Evolutionary conservation across 1,284 basidiomycete genomes (phyloP).

Genomic region (Tetrapyrgos nigripes): DNA sequence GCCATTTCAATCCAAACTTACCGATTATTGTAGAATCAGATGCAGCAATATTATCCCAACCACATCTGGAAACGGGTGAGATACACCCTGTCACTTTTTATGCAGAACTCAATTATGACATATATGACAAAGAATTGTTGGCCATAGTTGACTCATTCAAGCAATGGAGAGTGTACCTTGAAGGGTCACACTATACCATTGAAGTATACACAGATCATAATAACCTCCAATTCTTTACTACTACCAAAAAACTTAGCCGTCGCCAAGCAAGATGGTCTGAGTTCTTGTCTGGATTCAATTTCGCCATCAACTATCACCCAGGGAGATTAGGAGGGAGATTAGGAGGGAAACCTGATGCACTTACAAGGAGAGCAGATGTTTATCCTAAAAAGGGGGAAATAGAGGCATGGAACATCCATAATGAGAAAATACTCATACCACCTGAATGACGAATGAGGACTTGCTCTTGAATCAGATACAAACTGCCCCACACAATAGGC

Average conservation of each 20-base stretch:
- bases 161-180: no score
- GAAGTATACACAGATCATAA: slow-evolving; percentile 35
- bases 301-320: slow-evolving; percentile 3
- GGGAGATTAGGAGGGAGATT: no score
- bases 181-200: slow-evolving; percentile 23
- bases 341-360: neutral
- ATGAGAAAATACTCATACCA: slow-evolving; percentile 21
- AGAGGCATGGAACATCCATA: slow-evolving; percentile 1
- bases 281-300: no score
- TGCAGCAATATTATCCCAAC: no score
- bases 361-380: slow-evolving; percentile 29
- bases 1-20: slow-evolving; percentile 29
- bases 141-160: no score
- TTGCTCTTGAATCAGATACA: neutral
- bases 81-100: no score
- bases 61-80: no score
- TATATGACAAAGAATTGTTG: no score
- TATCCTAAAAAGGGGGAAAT: slow-evolving; percentile 10
- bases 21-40: slow-evolving; percentile 37
- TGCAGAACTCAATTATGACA: no score
- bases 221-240: slow-evolving; percentile 34
- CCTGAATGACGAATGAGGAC: slow-evolving; percentile 24
- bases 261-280: slow-evolving; percentile 39
- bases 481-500: neutral
- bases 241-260: slow-evolving; percentile 22